These are phyloP conservation scores for Flaveria ramosissima DNA, from an alignment of 129 eudicot species.

Conservation along the genomic window DNA sequence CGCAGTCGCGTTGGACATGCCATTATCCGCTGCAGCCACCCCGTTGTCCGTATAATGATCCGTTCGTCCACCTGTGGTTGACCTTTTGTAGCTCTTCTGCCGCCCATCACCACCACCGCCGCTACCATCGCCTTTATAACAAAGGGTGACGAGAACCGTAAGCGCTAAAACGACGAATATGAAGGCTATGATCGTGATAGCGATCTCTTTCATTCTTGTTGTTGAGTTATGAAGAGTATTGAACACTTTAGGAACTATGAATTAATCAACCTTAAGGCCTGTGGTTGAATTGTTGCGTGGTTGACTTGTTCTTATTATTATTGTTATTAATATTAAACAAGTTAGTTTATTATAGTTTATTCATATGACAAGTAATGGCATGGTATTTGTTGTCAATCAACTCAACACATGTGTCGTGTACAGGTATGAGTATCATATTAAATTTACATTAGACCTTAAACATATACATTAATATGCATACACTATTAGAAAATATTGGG, in stretches of 20 bases:
- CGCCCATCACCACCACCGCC: background rate
- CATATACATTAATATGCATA: too few relatives aligned
- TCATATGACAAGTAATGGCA: slow-evolving; percentile 25
- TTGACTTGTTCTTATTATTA: slow-evolving; percentile 19
- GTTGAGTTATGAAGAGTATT: slow-evolving; percentile 6
- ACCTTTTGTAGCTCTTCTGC: slow-evolving; percentile 3
- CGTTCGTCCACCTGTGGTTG: slow-evolving; percentile 9
- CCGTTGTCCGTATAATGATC: slow-evolving; percentile 21
- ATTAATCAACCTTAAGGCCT: slow-evolving; percentile 14
- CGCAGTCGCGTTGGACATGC: background rate
- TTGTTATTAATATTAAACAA: background rate
- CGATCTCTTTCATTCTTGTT: slow-evolving; percentile 17
- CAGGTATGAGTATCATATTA: background rate
- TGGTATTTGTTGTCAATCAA: slow-evolving; percentile 25
- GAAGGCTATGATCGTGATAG: slow-evolving; percentile 31
- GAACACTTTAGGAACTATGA: slow-evolving; percentile 19
- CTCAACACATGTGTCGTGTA: slow-evolving; percentile 9
- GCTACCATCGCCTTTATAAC: slow-evolving; percentile 18
- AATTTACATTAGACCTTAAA: too few relatives aligned
- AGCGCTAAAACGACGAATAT: slow-evolving; percentile 23
- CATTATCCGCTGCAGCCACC: slow-evolving; percentile 3
- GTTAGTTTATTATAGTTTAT: background rate
- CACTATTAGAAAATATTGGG: too few relatives aligned
- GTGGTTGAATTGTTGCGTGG: background rate
- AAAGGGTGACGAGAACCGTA: slow-evolving; percentile 27